A percentile compares a stretch with the other conserved stretches of the same genome.
Conservation (phyloP, 164 flowering plant species). For the Aristolochia californica region DNA sequence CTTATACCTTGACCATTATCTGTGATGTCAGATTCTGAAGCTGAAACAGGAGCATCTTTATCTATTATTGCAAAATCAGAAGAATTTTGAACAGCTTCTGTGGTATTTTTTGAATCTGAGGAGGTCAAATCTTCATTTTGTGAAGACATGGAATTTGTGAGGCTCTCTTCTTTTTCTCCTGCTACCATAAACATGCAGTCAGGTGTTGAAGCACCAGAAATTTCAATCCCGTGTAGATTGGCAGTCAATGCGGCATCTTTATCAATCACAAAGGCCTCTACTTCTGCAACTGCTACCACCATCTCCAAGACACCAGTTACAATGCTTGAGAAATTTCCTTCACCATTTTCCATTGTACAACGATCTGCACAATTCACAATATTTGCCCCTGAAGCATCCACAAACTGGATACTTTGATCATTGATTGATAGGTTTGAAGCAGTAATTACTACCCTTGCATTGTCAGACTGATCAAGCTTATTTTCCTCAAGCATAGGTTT, state of each 20-base stretch:
- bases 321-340: slow-evolving; percentile 15
- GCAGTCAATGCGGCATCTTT: slow-evolving; percentile 9
- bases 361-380: slow-evolving; percentile 21
- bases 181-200: slow-evolving; percentile 21
- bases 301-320: slow-evolving; percentile 14
- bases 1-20: slow-evolving; percentile 23
- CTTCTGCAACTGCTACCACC: slow-evolving; percentile 15
- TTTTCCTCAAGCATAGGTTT: slow-evolving; percentile 16
- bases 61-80: slow-evolving; percentile 17
- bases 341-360: slow-evolving; percentile 23
- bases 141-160: slow-evolving; percentile 11
- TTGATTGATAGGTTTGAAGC: slow-evolving; percentile 27
- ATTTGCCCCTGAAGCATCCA: slow-evolving; percentile 18
- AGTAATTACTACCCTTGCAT: slow-evolving; percentile 18
- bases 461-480: slow-evolving; percentile 17
- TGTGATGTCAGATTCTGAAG: slow-evolving; percentile 20
- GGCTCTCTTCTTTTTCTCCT: slow-evolving; percentile 29
- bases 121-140: slow-evolving; percentile 20
- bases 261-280: slow-evolving; percentile 15
- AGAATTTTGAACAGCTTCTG: slow-evolving; percentile 27
- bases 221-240: slow-evolving; percentile 19
- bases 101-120: slow-evolving; percentile 15
- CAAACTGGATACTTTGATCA: slow-evolving; percentile 11
- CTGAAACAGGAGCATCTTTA: slow-evolving; percentile 16
- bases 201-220: slow-evolving; percentile 17